A percentile compares a stretch with the other conserved stretches of the same genome.
These are phyloP conservation scores for Westerdykella ornata DNA, from an alignment of 2,329 filamentous ascomycete genomes.

Conservation along the genomic window DNA sequence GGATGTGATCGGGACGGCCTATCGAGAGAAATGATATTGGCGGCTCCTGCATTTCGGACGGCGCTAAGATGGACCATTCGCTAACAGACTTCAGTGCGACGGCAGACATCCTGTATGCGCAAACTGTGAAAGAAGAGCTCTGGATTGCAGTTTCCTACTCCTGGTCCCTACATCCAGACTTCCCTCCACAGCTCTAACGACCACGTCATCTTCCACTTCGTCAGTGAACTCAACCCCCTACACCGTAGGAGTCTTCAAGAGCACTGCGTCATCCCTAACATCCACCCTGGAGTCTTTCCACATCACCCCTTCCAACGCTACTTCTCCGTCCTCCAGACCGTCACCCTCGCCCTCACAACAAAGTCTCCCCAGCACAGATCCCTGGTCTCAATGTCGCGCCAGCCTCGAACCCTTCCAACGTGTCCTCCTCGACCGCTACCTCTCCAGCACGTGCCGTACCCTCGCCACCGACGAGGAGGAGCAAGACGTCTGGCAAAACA, in stretches of 20 bases:
- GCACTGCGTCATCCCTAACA: background rate
- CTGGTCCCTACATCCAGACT: slow-evolving; percentile 29
- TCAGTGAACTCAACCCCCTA: slow-evolving; percentile 4
- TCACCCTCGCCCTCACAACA: slow-evolving; percentile 9
- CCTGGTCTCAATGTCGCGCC: slow-evolving; percentile 24
- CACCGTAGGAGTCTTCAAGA: background rate
- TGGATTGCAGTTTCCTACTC: slow-evolving; percentile 30
- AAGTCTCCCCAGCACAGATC: slow-evolving; percentile 20
- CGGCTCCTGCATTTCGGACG: too few species aligned
- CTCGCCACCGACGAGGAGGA: slow-evolving; percentile 25
- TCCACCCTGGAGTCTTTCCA: background rate
- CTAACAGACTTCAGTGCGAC: slow-evolving; percentile 23
- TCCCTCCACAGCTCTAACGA: slow-evolving; percentile 6
- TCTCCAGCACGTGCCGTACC: slow-evolving; percentile 28
- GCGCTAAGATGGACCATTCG: background rate
- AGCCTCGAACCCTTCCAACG: slow-evolving; percentile 19
- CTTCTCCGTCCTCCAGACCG: background rate
- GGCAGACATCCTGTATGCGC: slow-evolving; percentile 26
- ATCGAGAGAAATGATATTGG: too few species aligned
- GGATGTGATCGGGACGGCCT: too few species aligned
- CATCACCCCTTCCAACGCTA: background rate
- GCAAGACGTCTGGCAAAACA: slow-evolving; percentile 28
- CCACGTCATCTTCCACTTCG: slow-evolving; percentile 3
- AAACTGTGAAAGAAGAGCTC: slow-evolving; percentile 29
- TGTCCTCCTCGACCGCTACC: slow-evolving; percentile 30